phyloP scores from a whole-genome alignment of 768 basidiomycete genomes.

The Paxillus involutus region DNA sequence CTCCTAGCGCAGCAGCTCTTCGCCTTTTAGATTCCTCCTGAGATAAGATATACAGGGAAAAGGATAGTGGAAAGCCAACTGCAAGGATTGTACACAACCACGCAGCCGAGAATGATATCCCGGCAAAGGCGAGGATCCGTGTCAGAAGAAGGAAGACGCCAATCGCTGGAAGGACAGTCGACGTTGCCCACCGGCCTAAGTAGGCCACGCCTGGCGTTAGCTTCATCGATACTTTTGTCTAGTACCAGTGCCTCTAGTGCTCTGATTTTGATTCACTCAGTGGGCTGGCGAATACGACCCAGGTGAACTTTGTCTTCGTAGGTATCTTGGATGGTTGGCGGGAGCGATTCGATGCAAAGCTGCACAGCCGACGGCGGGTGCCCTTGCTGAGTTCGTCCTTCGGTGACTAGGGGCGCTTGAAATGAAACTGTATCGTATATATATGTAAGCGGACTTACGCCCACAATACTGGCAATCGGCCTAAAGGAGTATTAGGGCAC shows the following conservation, averaged over 20 bases:
- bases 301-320: too few relatives aligned
- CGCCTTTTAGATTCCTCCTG: conserved; percentile 8
- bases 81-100: conserved; percentile 6
- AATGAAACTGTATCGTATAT: too few relatives aligned
- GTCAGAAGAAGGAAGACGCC: conserved; percentile 12
- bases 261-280: too few relatives aligned
- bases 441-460: too few relatives aligned
- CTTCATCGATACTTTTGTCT: conserved; percentile 5
- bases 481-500: too few relatives aligned
- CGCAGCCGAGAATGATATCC: conserved; percentile 9
- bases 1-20: conserved; percentile 23
- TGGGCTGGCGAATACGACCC: too few relatives aligned
- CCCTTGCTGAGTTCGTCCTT: too few relatives aligned
- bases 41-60: conserved; percentile 1
- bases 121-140: conserved; percentile 7
- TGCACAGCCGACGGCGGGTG: too few relatives aligned
- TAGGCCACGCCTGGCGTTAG: conserved; percentile 25
- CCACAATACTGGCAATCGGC: too few relatives aligned
- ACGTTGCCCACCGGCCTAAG: conserved; percentile 12
- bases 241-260: not conserved
- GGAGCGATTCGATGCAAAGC: too few relatives aligned
- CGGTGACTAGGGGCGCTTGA: too few relatives aligned
- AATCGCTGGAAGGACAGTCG: conserved; percentile 11
- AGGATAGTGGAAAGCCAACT: not conserved
- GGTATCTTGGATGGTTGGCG: too few relatives aligned